Percentiles rank a stretch among this genome's conserved stretches.
Evolutionary conservation across 768 basidiomycete genomes (phyloP).

Genomic region (Kwoniella mangroviensis): DNA sequence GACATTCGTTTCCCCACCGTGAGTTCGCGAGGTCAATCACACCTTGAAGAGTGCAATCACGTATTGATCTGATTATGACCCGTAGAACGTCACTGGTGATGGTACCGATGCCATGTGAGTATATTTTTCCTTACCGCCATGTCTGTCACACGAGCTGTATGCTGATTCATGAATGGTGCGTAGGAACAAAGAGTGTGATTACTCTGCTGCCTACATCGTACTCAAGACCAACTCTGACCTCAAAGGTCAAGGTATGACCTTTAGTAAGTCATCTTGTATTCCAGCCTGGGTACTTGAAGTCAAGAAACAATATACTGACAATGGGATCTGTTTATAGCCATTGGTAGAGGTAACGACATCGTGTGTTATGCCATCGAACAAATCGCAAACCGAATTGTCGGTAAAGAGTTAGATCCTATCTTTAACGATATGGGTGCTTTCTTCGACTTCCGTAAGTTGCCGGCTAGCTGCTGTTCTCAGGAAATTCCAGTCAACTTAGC

Average conservation of each 20-base stretch:
- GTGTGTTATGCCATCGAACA: constrained; percentile 81
- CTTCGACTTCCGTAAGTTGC: constrained; percentile 69
- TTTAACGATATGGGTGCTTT: constrained; percentile 89
- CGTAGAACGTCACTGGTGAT: constrained; percentile 76
- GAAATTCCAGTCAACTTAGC: no score
- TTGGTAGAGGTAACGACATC: constrained; percentile 84
- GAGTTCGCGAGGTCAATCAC: constrained; percentile 2
- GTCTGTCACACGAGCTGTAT: background rate
- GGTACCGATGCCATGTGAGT: constrained; percentile 89
- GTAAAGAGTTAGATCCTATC: constrained; percentile 77
- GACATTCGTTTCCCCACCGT: constrained; percentile 88
- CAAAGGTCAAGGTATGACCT: constrained; percentile 67
- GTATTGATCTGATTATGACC: background rate
- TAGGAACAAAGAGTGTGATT: constrained; percentile 95
- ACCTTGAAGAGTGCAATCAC: background rate
- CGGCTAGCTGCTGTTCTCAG: background rate
- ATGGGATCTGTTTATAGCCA: constrained; percentile 32
- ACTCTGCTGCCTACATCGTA: constrained; percentile 88
- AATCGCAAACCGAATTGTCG: constrained; percentile 79
- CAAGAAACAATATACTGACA: background rate
- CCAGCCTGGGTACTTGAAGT: background rate
- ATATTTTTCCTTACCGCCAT: background rate
- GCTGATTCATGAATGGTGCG: background rate
- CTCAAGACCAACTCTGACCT: constrained; percentile 73
- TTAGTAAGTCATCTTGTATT: constrained; percentile 39